A percentile compares a stretch with the other conserved stretches of the same genome.
phyloP scores from a whole-genome alignment of 2,329 filamentous ascomycete species.

The Lachnellula hyalina region DNA sequence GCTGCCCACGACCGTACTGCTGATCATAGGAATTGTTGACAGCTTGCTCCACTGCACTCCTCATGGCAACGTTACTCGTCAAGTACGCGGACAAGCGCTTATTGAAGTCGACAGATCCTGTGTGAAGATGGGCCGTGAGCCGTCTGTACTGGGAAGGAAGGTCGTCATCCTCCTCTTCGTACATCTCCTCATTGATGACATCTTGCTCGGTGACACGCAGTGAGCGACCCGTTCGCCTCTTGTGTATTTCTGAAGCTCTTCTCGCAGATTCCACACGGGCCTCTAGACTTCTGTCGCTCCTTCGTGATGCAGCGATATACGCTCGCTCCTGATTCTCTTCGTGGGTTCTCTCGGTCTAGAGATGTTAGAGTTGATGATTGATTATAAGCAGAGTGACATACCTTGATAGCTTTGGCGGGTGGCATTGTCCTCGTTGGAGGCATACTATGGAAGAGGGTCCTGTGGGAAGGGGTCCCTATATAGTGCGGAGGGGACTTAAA shows the following conservation, averaged over 20 bases:
- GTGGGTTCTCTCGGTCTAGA: slow-evolving; percentile 66
- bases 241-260: slow-evolving; percentile 86
- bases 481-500: no score
- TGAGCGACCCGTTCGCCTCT: slow-evolving; percentile 75
- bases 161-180: slow-evolving; percentile 89
- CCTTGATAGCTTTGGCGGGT: slow-evolving; percentile 14
- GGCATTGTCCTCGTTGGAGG: slow-evolving; percentile 11
- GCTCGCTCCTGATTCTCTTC: slow-evolving; percentile 83
- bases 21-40: slow-evolving; percentile 36
- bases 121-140: slow-evolving; percentile 52
- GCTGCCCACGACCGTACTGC: slow-evolving; percentile 31
- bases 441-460: neutral
- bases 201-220: slow-evolving; percentile 81
- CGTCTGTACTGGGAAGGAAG: slow-evolving; percentile 61
- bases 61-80: slow-evolving; percentile 51
- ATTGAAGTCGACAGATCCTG: slow-evolving; percentile 21
- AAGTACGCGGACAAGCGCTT: slow-evolving; percentile 41
- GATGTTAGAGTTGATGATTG: slow-evolving; percentile 18
- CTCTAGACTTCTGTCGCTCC: slow-evolving; percentile 81
- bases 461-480: neutral
- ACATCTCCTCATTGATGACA: slow-evolving; percentile 90
- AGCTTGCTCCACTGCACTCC: slow-evolving; percentile 42
- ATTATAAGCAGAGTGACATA: neutral
- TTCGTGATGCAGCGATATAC: slow-evolving; percentile 84
- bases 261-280: slow-evolving; percentile 82